phyloP scores from a whole-genome alignment of 305 asterid species.

The Fraxinus sp. region DNA sequence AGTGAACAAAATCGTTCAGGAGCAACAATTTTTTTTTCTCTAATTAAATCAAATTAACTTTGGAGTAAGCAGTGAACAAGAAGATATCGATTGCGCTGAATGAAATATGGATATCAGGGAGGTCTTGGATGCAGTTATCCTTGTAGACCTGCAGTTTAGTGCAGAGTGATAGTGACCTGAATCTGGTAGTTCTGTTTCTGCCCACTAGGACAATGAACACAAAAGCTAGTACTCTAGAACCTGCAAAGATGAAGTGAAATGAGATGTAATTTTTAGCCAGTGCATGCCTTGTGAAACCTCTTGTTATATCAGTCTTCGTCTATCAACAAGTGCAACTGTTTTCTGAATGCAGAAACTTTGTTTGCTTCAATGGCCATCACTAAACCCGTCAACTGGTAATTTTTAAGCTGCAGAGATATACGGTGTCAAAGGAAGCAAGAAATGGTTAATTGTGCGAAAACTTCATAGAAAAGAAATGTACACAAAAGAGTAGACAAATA shows the following conservation, averaged over 20 bases:
- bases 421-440: constrained; percentile 11
- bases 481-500: background rate
- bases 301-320: constrained; percentile 34
- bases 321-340: constrained; percentile 58
- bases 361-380: constrained; percentile 79
- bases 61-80: background rate
- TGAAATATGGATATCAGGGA: background rate
- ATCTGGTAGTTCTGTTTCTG: background rate
- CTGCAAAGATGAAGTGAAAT: constrained; percentile 9
- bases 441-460: background rate
- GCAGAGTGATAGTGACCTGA: constrained; percentile 5
- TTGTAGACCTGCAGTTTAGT: background rate
- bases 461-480: no score
- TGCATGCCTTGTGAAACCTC: constrained; percentile 27
- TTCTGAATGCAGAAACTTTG: constrained; percentile 50
- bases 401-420: constrained; percentile 56
- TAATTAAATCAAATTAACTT: constrained; percentile 8
- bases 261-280: background rate
- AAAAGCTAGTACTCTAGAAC: background rate
- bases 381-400: constrained; percentile 61
- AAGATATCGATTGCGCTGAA: constrained; percentile 12
- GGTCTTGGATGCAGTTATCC: background rate
- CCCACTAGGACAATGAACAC: background rate
- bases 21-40: background rate
- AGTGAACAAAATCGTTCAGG: constrained; percentile 9